These are phyloP conservation scores for Phytophthora chlamydospora DNA, from an alignment of 352 stramenopile species.

Conservation along the genomic window DNA sequence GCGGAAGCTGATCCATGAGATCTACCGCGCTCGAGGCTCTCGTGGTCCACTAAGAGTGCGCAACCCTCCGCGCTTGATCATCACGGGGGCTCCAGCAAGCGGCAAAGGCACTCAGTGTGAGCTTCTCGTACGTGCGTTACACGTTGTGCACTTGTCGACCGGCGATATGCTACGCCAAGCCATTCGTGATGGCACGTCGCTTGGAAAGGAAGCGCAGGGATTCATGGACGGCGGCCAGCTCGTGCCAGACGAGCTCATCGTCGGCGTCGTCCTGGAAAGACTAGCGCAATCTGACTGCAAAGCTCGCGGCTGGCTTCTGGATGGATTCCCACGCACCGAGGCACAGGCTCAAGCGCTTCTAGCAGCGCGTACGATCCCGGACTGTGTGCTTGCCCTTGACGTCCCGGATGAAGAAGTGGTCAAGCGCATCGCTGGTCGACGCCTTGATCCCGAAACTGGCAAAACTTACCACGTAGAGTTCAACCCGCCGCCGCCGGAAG, in stretches of 20 bases:
- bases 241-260: constrained; percentile 95
- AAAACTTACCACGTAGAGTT: constrained; percentile 93
- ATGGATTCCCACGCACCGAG: constrained; percentile 95
- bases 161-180: constrained; percentile 94
- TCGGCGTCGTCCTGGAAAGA: constrained; percentile 92
- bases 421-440: constrained; percentile 91
- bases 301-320: constrained; percentile 89
- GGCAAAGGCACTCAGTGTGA: constrained; percentile 98
- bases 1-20: constrained; percentile 48
- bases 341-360: constrained; percentile 79
- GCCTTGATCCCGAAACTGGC: constrained; percentile 91
- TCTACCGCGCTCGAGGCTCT: constrained; percentile 57
- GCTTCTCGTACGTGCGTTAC: constrained; percentile 87
- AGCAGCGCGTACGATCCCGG: constrained; percentile 78
- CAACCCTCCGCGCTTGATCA: constrained; percentile 82
- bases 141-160: constrained; percentile 94
- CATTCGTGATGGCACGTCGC: constrained; percentile 65
- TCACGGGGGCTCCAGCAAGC: constrained; percentile 91
- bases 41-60: constrained; percentile 48
- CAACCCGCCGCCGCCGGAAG: constrained; percentile 69
- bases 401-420: constrained; percentile 95
- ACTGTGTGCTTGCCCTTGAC: constrained; percentile 94
- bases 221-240: constrained; percentile 94
- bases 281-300: constrained; percentile 73
- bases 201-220: constrained; percentile 85